A percentile compares a stretch with the other conserved stretches of the same genome.
Evolutionary conservation across 805 yeast genomes (phyloP).

Genomic region (Candida insectorum): DNA sequence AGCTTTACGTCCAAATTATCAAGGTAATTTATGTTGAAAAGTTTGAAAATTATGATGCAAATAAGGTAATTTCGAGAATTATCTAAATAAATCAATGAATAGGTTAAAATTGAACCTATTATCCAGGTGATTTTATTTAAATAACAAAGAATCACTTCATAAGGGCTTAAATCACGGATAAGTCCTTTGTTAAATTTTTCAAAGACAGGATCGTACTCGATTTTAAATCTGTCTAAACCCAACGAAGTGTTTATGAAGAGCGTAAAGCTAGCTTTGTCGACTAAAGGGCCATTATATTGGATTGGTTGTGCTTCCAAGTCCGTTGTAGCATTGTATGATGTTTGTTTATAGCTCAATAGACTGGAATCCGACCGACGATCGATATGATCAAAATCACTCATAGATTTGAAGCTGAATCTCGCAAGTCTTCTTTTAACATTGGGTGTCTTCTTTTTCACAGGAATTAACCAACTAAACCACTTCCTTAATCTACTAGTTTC

Average conservation of each 20-base stretch:
- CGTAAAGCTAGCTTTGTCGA: constrained; percentile 9
- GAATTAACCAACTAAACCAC: constrained; percentile 10
- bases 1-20: constrained; percentile 4
- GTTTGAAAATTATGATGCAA: constrained; percentile 9
- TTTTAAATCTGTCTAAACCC: constrained; percentile 16
- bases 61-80: constrained; percentile 5
- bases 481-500: background rate
- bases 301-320: constrained; percentile 15
- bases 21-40: constrained; percentile 22
- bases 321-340: constrained; percentile 5
- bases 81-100: constrained; percentile 9
- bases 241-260: constrained; percentile 21
- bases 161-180: constrained; percentile 12
- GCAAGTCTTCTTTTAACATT: constrained; percentile 9
- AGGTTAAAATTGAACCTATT: constrained; percentile 10
- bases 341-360: too few relatives aligned
- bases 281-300: too few relatives aligned
- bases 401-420: constrained; percentile 6
- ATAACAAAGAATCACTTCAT: constrained; percentile 11
- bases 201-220: constrained; percentile 24
- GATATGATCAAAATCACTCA: too few relatives aligned
- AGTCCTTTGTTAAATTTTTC: constrained; percentile 17
- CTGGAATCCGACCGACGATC: too few relatives aligned
- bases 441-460: constrained; percentile 2
- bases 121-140: constrained; percentile 18